Evolutionary conservation across 768 basidiomycete species (phyloP), one percentile per base, ranked within the genome.

Genomic region (Lentinula edodes): DNA sequence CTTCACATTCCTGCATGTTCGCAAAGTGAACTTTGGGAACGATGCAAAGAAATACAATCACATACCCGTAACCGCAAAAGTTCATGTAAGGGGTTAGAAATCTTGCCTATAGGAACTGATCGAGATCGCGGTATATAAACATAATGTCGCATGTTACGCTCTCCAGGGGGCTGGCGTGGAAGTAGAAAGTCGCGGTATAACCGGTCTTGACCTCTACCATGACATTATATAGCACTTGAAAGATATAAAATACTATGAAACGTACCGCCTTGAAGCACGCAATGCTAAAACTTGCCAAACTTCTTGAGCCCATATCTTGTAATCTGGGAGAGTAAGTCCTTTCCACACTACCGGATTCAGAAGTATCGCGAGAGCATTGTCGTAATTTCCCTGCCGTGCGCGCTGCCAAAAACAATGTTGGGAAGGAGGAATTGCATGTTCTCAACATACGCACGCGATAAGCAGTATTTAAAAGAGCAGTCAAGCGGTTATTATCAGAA

Each of bases 221-320:
- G 4, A 20, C 6, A 62, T 41, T 56, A 56, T 56, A 62, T 23
- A 42, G 60, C 36, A 23, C 28, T 36, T 16, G 16, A 16, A 34
- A 50, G 54, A 51, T 28, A 52, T 63, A 48, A 46, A 56, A 46
- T n/a, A 61, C 41, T 38, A 45, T 46, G 8, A 32, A 52, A 63
- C 53, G 45, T 69, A 90, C 91, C 87, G 81, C 58, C 92, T 84
- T 61, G 83, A 84, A 12, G 87, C 82, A 23, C 88, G 82, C 62
- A 91, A 71, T 12, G 79, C 80, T 32, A 94, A 75, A 58, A 90
- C 81, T 68, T 90, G 84, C 93, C 91, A 94, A 50, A 93, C 80
- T 68, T 88, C 83, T 52, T 79, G 76, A 18, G 88, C 85, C 92
- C 93, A 94, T 38, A 78, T 73, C n/a, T 76, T 73, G 70, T 90